phyloP scores from a whole-genome alignment of 2,329 filamentous ascomycete genomes.

The Thielaviopsis musarum region DNA sequence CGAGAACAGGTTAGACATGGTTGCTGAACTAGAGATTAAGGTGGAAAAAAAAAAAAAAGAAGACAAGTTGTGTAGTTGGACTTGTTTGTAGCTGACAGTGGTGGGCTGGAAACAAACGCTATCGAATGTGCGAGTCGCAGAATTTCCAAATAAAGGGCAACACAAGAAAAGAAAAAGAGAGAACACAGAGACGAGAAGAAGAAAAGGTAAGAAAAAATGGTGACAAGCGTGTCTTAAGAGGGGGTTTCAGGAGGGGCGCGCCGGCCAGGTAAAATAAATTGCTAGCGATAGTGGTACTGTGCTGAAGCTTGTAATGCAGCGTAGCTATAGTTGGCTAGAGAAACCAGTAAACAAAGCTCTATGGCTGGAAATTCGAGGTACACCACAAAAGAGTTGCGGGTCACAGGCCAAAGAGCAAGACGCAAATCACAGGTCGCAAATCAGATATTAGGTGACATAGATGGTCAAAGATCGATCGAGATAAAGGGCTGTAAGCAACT shows the following conservation, averaged over 20 bases:
- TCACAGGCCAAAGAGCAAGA: not conserved
- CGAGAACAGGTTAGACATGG: constrained; percentile 45
- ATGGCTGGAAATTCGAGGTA: not conserved
- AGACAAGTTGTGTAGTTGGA: not conserved
- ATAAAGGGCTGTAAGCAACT: not conserved
- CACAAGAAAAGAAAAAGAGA: not conserved
- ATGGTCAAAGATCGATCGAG: not conserved
- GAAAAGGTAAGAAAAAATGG: not conserved
- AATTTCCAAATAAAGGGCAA: not conserved
- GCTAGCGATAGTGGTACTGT: not conserved
- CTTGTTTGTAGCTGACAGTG: not conserved
- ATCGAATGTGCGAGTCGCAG: not conserved
- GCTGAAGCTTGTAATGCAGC: too few species aligned
- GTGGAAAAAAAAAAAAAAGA: constrained; percentile 4
- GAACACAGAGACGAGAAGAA: not conserved
- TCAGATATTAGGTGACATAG: not conserved
- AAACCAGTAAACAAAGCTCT: not conserved
- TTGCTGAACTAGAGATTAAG: constrained; percentile 17
- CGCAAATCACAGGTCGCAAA: not conserved
- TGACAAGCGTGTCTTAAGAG: not conserved
- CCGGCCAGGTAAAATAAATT: not conserved
- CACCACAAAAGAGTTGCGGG: not conserved
- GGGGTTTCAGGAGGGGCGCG: constrained; percentile 8
- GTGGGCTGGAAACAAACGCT: not conserved
- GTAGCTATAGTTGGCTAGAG: not conserved